Evolutionary conservation across 1,284 basidiomycete species (phyloP), one percentile per base, ranked within the genome.

Genomic region (Ustilago curta): DNA sequence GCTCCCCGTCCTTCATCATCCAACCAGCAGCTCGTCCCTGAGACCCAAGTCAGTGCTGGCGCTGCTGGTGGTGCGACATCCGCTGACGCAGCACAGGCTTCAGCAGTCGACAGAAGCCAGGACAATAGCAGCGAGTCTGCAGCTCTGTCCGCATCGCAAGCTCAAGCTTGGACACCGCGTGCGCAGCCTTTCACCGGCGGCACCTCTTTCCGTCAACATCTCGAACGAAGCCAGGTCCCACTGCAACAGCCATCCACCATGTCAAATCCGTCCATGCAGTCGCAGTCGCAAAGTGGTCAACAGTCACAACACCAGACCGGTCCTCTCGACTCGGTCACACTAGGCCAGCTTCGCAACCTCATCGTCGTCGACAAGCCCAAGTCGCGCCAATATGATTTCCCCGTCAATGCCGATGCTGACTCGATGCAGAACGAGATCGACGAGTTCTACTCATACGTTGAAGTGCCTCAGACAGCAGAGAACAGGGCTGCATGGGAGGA

Each of bases 401-500:
- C 82, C 19, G 64, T 80, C 11, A 60, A 83, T 25, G 83, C 85
- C 29, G 96, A 99, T 84, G 93, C 96, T 80, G 94, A 98, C 85
- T 93, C 92, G 18, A 90, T 97, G 47, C 91, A 95, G 88, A 93
- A 93, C 79, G 97, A 98, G 86, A 91, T 99, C 49, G 93, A 98
- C 74, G 97, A 99, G 86, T 98, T 99, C 87, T 99, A 97, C 86
- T 94, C 94, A 27, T 99, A 97, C 86, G 91, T 96, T 63, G 96
- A 99, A 87, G 94, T 95, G 88, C 90, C 92, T 0, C 92, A 95
- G 84, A 91, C 95, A 16, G 90, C 90, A 3, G 93, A 95, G 87
- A 95, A 95, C 84, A 87, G 93, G 69, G 91, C 90, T 79, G 91
- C 92, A 47, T 98, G 94, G 91, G 90, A 92, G 80, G 91, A 91